These are phyloP conservation scores for Melampsora larici-populina DNA, from an alignment of 1,284 basidiomycete species.

Conservation along the genomic window DNA sequence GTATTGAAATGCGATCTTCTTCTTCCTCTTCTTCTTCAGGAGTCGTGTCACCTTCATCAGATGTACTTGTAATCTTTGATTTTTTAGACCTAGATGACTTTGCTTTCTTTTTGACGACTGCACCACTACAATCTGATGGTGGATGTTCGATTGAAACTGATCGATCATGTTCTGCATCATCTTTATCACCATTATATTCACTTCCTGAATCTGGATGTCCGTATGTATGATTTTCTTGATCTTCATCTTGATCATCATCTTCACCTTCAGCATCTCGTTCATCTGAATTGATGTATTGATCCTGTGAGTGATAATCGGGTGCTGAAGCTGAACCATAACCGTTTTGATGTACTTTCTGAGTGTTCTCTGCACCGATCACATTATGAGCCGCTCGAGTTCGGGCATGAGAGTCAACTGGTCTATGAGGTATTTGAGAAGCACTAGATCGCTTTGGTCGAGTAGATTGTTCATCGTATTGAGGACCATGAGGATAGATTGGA, in stretches of 20 bases:
- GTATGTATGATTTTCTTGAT: slow-evolving; percentile 27
- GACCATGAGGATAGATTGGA: too few relatives aligned
- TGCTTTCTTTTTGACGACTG: background rate
- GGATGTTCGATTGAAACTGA: background rate
- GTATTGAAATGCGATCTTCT: background rate
- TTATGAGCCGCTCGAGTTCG: background rate
- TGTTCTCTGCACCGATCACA: background rate
- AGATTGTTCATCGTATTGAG: too few relatives aligned
- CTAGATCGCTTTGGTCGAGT: background rate
- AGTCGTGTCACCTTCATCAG: background rate
- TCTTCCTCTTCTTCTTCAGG: slow-evolving; percentile 33
- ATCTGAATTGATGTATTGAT: background rate
- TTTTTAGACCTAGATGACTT: background rate
- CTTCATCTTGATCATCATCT: slow-evolving; percentile 47
- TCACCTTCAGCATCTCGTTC: slow-evolving; percentile 46
- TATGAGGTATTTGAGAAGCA: slow-evolving; percentile 4
- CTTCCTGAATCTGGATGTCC: slow-evolving; percentile 11
- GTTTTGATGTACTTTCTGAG: background rate
- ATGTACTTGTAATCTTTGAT: background rate
- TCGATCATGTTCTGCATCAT: slow-evolving; percentile 12
- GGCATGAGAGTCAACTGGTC: background rate
- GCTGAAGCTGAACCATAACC: background rate
- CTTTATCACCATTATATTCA: slow-evolving; percentile 24
- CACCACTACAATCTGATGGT: background rate
- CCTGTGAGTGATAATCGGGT: background rate